Base-by-base conservation (phyloP, 225 moss, liverwort and hornwort species). In the Ulota crispa region DNA sequence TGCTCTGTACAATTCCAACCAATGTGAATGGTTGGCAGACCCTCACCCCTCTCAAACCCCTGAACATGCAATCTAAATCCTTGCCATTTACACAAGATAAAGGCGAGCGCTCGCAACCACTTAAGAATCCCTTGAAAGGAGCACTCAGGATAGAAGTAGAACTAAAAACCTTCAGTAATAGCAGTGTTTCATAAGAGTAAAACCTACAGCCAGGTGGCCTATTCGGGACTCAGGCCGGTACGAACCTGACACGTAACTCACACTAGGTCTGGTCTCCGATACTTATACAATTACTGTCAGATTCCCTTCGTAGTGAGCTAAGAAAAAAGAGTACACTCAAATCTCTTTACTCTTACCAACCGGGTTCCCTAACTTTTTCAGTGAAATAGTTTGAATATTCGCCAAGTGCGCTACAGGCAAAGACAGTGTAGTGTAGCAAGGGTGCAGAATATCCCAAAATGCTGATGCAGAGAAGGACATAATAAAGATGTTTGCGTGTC, bases 1-100 rank as follows among this genome's bases (percentile, higher is more conserved):
- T 88, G 69, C 67, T 88, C 91, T 91, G 78, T 75, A 69, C 56
- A 66, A 68, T 56, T 50, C 39, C 73, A 69, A 30, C 14, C 43
- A 32, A 20, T 21, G 34, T 77, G 76, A 77, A 64, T 30, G 3
- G 12, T 60, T 59, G 26, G 8, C 60, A 60, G 41, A 74, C 9
- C 55, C 14, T 34, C 56, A 73, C 19, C 7, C 21, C 12, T 73
- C 20, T 24, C 72, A 81, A 73, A 32, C 53, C 39, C 50, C 50
- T 50, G 50, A 6, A 50, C 16, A 50, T 50, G 5, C 50, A 18
- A 50, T 50, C 50, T 4, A 18, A 18, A 18, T 18, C 5, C 50
- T 50, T 57, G 10, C 26, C 57, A 73, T 26, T 57, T 16, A 26
- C 37, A 6, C 3, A 60, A 11, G 27, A 18, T 0, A 16, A 16